Evolutionary conservation across 1,139 yeast species (phyloP).

Genomic region (Geotrichum aggregatum): DNA sequence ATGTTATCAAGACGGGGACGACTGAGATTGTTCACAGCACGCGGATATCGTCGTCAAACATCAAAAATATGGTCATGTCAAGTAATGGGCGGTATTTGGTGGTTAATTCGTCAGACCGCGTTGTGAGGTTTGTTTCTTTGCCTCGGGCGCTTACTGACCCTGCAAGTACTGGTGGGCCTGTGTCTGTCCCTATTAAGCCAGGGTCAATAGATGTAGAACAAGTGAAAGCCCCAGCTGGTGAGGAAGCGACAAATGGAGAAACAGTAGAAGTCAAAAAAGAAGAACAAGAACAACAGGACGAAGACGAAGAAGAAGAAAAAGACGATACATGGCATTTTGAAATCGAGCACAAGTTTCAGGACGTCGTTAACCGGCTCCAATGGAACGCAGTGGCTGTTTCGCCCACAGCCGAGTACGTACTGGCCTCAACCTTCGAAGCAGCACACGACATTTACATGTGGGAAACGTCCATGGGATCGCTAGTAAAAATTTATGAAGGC

Average conservation of each 20-base stretch:
- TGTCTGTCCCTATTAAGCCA: too few species aligned
- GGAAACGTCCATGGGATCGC: conserved; percentile 86
- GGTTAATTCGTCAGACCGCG: conserved; percentile 75
- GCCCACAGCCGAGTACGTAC: conserved; percentile 73
- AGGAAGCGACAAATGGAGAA: neutral
- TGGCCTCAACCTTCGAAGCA: conserved; percentile 84
- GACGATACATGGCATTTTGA: conserved; percentile 51
- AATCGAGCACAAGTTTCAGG: conserved; percentile 80
- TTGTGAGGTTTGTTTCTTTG: conserved; percentile 64
- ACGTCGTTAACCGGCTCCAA: conserved; percentile 79
- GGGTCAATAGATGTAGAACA: too few species aligned
- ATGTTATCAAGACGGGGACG: conserved; percentile 40
- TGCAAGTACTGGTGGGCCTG: too few species aligned
- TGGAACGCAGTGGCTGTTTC: conserved; percentile 83
- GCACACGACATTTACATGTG: conserved; percentile 87
- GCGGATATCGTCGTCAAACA: conserved; percentile 62
- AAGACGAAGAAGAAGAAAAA: neutral
- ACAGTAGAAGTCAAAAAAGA: too few species aligned
- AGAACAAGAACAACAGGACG: conserved; percentile 29
- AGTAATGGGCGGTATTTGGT: conserved; percentile 67
- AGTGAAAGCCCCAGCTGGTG: neutral
- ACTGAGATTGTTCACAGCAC: conserved; percentile 45
- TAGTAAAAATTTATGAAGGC: conserved; percentile 85
- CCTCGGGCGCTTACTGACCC: conserved; percentile 41
- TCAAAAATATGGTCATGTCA: conserved; percentile 65